Base-by-base conservation (phyloP, 208 protist genomes). In the Endotrypanum monterogeii region DNA sequence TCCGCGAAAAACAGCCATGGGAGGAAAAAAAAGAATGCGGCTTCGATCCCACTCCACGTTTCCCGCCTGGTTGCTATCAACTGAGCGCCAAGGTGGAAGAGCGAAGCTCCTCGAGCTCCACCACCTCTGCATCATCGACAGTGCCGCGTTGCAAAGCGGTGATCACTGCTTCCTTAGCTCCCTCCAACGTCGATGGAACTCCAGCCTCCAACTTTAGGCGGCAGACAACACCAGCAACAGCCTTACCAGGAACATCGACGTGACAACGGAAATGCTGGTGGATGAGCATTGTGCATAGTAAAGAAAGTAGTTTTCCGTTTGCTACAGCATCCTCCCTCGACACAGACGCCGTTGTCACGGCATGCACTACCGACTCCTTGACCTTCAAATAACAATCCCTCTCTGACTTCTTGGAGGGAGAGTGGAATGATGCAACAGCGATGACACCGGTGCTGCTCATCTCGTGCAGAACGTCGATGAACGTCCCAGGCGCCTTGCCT, bases 361-460 rank as follows among this genome's bases (percentile, higher is more conserved):
- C 79, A 35, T 61, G 71, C 14, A 48, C 32, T 3, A 86, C 52
- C 2, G 37, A 55, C 46, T 78, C 74, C 68, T 71, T 84, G 65
- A 90, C 68, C 46, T 71, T 79, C 3, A 78, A 68, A 71, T 87
- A 85, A 14, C 71, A 66, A 25, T 91, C 88, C 16, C 90, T 85
- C 78, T 95, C 90, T 1, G 74, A 25, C 73, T 90, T 91, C 68
- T 95, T 95, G 73, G 85, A 93, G 16, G 78, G 84, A 46, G 76
- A 48, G 75, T 95, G 80, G 62, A 95, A 95, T 16, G 80, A 70
- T 16, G 88, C 81, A 20, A 95, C 80, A 20, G 90, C 86, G 52
- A 95, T 80, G 39, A 80, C 50, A 18, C 83, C 85, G 16, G 79
- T 69, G 32, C 83, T 35, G 71, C 86, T 85, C 73, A 90, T 78